A percentile compares a stretch with the other conserved stretches of the same genome.
Evolutionary conservation across 305 asterid species (phyloP).

Genomic region (Plantago lanceolata): DNA sequence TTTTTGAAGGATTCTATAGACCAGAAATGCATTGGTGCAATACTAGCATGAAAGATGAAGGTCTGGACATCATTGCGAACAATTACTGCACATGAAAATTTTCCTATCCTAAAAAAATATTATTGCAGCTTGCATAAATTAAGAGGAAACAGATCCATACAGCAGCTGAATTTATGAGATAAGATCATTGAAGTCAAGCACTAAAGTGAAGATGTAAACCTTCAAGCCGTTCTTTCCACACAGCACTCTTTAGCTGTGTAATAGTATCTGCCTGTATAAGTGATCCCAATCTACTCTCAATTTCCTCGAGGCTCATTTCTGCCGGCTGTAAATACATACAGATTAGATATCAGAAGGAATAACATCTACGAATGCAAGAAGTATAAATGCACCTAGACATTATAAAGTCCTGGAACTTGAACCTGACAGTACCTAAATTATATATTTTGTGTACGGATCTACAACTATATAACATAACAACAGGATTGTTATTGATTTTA

Average conservation of each 20-base stretch:
- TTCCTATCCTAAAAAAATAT: not conserved
- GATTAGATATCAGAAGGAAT: conserved; percentile 22
- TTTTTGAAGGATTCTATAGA: not conserved
- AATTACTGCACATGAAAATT: not conserved
- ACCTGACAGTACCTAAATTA: not conserved
- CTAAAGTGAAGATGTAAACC: conserved; percentile 42
- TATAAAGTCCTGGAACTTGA: not conserved
- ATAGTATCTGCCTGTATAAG: conserved; percentile 78
- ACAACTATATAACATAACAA: not conserved
- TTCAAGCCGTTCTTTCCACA: conserved; percentile 99
- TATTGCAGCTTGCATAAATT: not conserved
- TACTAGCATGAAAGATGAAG: not conserved
- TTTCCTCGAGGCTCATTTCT: conserved; percentile 97
- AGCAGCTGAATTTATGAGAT: conserved; percentile 6
- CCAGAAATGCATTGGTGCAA: not conserved
- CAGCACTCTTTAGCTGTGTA: conserved; percentile 78
- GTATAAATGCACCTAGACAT: not conserved
- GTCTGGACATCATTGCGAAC: not conserved
- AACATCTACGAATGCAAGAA: not conserved
- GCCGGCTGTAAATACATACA: conserved; percentile 56
- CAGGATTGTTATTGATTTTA: not conserved
- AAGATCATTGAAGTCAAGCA: conserved; percentile 6
- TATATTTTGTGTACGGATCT: not conserved
- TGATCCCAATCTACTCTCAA: conserved; percentile 87
- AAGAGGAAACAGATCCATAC: not conserved